Conservation (phyloP, 2,329 filamentous ascomycete species). For the Furcasterigmium sp. region DNA sequence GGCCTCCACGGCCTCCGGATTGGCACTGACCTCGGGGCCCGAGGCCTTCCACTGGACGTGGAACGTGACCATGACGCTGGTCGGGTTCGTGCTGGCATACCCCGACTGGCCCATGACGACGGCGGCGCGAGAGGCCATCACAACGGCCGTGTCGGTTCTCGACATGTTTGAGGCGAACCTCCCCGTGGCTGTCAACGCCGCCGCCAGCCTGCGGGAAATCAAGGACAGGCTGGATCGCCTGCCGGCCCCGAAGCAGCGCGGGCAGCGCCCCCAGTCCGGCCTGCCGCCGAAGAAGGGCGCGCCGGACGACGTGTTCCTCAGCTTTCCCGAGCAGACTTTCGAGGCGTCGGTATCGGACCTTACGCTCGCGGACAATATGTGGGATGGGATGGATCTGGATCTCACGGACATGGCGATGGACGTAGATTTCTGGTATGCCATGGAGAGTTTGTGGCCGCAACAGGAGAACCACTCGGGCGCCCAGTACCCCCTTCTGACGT, state of each 20-base stretch:
- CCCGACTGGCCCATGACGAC: conserved; percentile 16
- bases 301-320: too few relatives aligned
- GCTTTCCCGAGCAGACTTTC: background rate
- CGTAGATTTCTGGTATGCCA: background rate
- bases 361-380: background rate
- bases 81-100: conserved; percentile 26
- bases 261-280: too few relatives aligned
- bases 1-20: too few relatives aligned
- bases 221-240: conserved; percentile 15
- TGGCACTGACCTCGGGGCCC: conserved; percentile 20
- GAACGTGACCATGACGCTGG: conserved; percentile 21
- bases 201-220: conserved; percentile 26
- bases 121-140: conserved; percentile 19
- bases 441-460: background rate
- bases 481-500: too few relatives aligned
- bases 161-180: conserved; percentile 29
- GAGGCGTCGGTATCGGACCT: background rate
- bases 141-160: conserved; percentile 30
- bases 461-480: background rate
- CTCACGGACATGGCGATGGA: background rate
- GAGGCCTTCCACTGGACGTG: conserved; percentile 20
- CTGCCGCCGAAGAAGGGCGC: too few relatives aligned
- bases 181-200: conserved; percentile 30
- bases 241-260: background rate
- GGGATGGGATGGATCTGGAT: background rate